Evolutionary conservation across 176 grass and related monocot genomes (phyloP).

Genomic region (Luzula sylvatica): DNA sequence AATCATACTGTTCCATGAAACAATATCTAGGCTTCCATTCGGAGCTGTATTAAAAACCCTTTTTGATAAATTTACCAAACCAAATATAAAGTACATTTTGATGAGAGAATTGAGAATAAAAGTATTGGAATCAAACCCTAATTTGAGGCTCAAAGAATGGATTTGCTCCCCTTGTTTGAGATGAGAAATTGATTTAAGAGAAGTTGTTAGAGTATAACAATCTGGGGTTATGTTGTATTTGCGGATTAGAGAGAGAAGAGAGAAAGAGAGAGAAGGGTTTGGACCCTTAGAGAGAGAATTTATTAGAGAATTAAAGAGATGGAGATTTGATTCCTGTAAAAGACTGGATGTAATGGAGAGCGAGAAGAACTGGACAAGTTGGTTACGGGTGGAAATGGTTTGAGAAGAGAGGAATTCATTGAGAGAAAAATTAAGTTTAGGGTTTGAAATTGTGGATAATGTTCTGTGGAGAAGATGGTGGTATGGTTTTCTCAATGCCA

Average conservation of each 20-base stretch:
- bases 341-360: constrained; percentile 38
- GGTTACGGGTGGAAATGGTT: constrained; percentile 21
- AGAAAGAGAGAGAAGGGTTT: constrained; percentile 38
- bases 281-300: constrained; percentile 35
- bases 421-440: neutral
- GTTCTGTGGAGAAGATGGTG: constrained; percentile 1
- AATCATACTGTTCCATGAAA: constrained; percentile 89
- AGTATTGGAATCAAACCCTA: constrained; percentile 42
- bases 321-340: constrained; percentile 25
- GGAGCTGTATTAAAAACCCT: constrained; percentile 50
- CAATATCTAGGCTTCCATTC: constrained; percentile 35
- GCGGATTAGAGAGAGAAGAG: constrained; percentile 46
- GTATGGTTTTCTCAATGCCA: neutral
- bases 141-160: constrained; percentile 59
- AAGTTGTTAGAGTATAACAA: constrained; percentile 57
- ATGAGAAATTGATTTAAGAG: constrained; percentile 42
- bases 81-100: constrained; percentile 58
- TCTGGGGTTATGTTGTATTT: constrained; percentile 27
- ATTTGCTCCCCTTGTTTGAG: constrained; percentile 38
- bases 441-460: constrained; percentile 8
- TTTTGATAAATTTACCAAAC: constrained; percentile 37
- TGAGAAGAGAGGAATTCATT: constrained; percentile 18
- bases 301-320: constrained; percentile 45
- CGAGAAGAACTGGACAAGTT: constrained; percentile 55
- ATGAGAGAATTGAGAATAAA: constrained; percentile 82